Percentiles rank a stretch among this genome's conserved stretches.
Conservation (phyloP, 1,139 yeast species). For the Kurtzmaniella quercitrusa region DNA sequence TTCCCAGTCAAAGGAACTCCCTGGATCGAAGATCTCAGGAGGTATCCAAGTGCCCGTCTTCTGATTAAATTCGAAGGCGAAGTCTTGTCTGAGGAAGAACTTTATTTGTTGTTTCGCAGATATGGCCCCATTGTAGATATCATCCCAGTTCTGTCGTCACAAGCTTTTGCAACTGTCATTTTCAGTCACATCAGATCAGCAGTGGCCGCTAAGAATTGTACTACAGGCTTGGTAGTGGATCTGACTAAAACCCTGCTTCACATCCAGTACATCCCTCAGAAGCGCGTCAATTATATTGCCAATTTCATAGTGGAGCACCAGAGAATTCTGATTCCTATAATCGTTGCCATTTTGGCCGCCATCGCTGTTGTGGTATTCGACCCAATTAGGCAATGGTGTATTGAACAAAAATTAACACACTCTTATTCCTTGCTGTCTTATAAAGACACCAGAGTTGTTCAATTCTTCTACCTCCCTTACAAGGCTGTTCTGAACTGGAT, state of each 20-base stretch:
- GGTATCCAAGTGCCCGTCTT: conserved; percentile 64
- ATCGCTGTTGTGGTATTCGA: conserved; percentile 84
- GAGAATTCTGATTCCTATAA: conserved; percentile 66
- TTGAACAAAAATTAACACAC: conserved; percentile 68
- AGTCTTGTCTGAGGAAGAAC: conserved; percentile 74
- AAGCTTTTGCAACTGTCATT: conserved; percentile 47
- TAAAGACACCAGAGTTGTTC: conserved; percentile 27
- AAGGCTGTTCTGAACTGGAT: conserved; percentile 21
- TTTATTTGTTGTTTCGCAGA: conserved; percentile 78
- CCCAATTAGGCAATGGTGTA: conserved; percentile 82
- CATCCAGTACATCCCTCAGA: conserved; percentile 61
- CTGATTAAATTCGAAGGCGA: conserved; percentile 71
- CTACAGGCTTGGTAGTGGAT: conserved; percentile 57
- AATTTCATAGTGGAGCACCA: conserved; percentile 71
- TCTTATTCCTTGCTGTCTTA: conserved; percentile 32
- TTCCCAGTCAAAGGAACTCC: conserved; percentile 87
- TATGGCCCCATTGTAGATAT: conserved; percentile 84
- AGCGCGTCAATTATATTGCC: conserved; percentile 48
- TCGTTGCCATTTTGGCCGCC: conserved; percentile 53
- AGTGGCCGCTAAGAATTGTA: conserved; percentile 85
- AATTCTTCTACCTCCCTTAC: conserved; percentile 26
- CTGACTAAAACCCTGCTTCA: conserved; percentile 59
- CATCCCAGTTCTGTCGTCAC: conserved; percentile 37
- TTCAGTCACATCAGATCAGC: conserved; percentile 64
- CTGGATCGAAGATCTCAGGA: conserved; percentile 89